A percentile compares a stretch with the other conserved stretches of the same genome.
Conservation (phyloP, 1,284 basidiomycete genomes). For the Stereum hirsutum region DNA sequence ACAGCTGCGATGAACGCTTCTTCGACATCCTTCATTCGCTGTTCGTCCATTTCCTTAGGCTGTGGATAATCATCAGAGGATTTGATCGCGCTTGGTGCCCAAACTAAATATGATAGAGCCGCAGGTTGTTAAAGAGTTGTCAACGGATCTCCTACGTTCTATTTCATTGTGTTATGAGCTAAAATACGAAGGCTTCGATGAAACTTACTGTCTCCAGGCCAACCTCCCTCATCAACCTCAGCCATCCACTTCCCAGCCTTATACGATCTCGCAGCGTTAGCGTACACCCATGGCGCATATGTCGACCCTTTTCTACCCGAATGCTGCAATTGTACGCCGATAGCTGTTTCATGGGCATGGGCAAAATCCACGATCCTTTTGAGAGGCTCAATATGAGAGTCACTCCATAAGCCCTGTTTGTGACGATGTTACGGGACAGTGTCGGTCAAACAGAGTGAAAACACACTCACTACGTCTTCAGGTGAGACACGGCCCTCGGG, state of each 20-base stretch:
- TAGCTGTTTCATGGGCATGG: slow-evolving; percentile 59
- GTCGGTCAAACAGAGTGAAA: no score
- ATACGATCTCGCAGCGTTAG: slow-evolving; percentile 18
- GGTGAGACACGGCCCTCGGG: slow-evolving; percentile 58
- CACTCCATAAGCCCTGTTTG: slow-evolving; percentile 64
- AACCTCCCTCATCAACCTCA: slow-evolving; percentile 48
- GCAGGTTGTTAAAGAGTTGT: no score
- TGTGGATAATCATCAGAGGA: slow-evolving; percentile 38
- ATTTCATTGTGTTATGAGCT: no score
- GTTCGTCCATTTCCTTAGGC: slow-evolving; percentile 42
- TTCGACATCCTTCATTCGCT: slow-evolving; percentile 52
- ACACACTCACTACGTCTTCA: slow-evolving; percentile 19
- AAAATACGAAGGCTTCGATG: no score
- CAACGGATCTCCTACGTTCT: not conserved
- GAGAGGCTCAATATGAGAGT: slow-evolving; percentile 61
- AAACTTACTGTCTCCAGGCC: slow-evolving; percentile 62
- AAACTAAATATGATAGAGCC: slow-evolving; percentile 17
- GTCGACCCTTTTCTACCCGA: slow-evolving; percentile 69
- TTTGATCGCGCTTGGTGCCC: slow-evolving; percentile 42
- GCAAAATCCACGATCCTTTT: slow-evolving; percentile 69
- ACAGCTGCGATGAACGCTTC: slow-evolving; percentile 59
- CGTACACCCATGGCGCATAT: slow-evolving; percentile 46
- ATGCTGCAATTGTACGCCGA: slow-evolving; percentile 78
- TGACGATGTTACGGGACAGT: not conserved
- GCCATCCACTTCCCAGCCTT: slow-evolving; percentile 19